Conservation (phyloP, 1,139 yeast genomes). For the Casaregolazyma suthepensis region DNA sequence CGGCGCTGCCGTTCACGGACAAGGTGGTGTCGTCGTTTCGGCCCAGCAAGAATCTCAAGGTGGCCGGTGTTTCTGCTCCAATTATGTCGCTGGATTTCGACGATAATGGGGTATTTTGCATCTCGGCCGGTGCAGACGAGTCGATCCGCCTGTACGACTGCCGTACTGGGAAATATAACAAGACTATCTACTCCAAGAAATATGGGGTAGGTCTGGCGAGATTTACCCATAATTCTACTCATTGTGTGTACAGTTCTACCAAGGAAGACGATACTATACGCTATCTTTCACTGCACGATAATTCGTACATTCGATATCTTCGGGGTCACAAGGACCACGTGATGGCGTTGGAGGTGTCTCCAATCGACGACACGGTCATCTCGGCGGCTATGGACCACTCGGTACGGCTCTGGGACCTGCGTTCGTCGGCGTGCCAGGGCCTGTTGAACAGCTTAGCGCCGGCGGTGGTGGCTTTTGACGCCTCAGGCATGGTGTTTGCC, state of each 20-base stretch:
- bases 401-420: slow-evolving; percentile 80
- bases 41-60: slow-evolving; percentile 54
- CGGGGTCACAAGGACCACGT: slow-evolving; percentile 80
- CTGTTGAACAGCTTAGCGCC: slow-evolving; percentile 54
- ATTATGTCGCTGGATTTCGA: slow-evolving; percentile 83
- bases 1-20: slow-evolving; percentile 33
- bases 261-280: slow-evolving; percentile 57
- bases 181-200: slow-evolving; percentile 72
- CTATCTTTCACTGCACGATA: slow-evolving; percentile 69
- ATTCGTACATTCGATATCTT: slow-evolving; percentile 77
- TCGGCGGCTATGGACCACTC: slow-evolving; percentile 73
- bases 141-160: slow-evolving; percentile 80
- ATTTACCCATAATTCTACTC: slow-evolving; percentile 70
- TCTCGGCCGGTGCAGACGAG: slow-evolving; percentile 73
- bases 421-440: slow-evolving; percentile 47
- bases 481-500: slow-evolving; percentile 76
- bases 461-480: slow-evolving; percentile 63
- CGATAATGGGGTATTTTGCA: slow-evolving; percentile 71
- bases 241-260: slow-evolving; percentile 81
- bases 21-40: slow-evolving; percentile 43
- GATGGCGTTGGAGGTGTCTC: slow-evolving; percentile 64
- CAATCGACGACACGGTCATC: slow-evolving; percentile 60
- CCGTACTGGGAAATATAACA: slow-evolving; percentile 49
- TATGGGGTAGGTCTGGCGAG: slow-evolving; percentile 87
- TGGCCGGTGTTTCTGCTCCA: slow-evolving; percentile 45